Evolutionary conservation across 768 basidiomycete species (phyloP).

Genomic region (Lactarius hengduanensis): DNA sequence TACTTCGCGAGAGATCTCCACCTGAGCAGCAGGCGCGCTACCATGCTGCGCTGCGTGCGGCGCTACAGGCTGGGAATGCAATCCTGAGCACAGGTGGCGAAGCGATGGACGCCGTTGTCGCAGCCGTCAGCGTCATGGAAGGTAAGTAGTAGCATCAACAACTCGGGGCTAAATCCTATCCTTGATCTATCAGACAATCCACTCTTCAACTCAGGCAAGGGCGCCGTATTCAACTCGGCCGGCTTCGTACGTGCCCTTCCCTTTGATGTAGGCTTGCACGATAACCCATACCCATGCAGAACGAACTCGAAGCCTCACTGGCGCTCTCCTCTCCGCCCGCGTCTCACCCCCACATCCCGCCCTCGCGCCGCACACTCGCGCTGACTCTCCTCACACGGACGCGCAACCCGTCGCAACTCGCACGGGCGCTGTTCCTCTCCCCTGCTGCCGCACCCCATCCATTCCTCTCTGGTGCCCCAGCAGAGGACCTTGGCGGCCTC

Average conservation of each 20-base stretch:
- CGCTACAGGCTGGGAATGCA: conserved; percentile 61
- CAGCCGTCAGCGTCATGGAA: conserved; percentile 73
- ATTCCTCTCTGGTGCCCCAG: conserved; percentile 64
- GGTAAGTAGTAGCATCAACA: conserved; percentile 31
- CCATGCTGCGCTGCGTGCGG: conserved; percentile 50
- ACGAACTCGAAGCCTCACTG: conserved; percentile 77
- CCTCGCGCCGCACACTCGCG: conserved; percentile 59
- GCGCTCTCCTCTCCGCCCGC: conserved; percentile 79
- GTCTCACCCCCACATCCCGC: conserved; percentile 57
- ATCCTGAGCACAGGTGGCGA: conserved; percentile 68
- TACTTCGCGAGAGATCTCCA: conserved; percentile 55
- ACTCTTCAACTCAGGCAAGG: conserved; percentile 77
- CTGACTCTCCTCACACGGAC: conserved; percentile 63
- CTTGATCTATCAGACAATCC: conserved; percentile 56
- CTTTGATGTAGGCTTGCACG: background rate
- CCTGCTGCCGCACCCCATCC: conserved; percentile 61
- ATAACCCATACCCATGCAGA: conserved; percentile 43
- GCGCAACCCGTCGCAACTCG: conserved; percentile 73
- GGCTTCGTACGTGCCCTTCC: conserved; percentile 58
- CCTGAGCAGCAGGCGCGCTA: conserved; percentile 60
- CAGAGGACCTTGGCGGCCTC: conserved; percentile 58
- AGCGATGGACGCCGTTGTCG: conserved; percentile 79
- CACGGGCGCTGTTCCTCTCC: conserved; percentile 67
- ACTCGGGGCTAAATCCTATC: background rate
- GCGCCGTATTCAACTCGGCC: conserved; percentile 77